phyloP scores from a whole-genome alignment of 2,329 filamentous ascomycete species.

The Neurospora sp. region DNA sequence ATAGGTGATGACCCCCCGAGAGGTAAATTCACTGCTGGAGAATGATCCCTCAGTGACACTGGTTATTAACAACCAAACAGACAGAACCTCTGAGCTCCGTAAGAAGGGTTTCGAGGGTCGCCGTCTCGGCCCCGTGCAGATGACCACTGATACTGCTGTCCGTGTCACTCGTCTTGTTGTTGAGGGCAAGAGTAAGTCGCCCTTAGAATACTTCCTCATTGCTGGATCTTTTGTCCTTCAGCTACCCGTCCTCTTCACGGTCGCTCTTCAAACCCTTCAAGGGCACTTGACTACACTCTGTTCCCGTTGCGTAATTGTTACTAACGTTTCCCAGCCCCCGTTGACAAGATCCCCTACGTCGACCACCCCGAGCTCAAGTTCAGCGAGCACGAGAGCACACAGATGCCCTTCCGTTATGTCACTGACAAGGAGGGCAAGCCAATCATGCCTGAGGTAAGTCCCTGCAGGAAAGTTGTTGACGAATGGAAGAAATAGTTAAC shows the following conservation, averaged over 20 bases:
- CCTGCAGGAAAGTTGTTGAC: conserved; percentile 8
- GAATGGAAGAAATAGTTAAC: conserved; percentile 5
- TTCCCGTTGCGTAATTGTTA: conserved; percentile 2
- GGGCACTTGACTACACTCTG: background rate
- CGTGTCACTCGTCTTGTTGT: conserved; percentile 85
- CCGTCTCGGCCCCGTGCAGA: conserved; percentile 82
- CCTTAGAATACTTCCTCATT: no score
- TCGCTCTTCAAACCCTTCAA: background rate
- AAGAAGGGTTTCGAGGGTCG: conserved; percentile 88
- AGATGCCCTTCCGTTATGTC: conserved; percentile 98
- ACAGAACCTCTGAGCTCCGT: conserved; percentile 89
- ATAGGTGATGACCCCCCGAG: conserved; percentile 86
- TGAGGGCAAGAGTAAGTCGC: conserved; percentile 62
- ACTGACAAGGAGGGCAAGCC: conserved; percentile 63
- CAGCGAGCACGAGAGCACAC: conserved; percentile 83
- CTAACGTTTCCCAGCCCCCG: conserved; percentile 44
- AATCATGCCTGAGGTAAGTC: conserved; percentile 78
- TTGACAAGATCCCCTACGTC: conserved; percentile 71
- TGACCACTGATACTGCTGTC: conserved; percentile 97
- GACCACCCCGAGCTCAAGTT: conserved; percentile 87
- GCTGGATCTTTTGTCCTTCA: background rate
- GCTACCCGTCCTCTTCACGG: background rate
- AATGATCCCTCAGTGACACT: conserved; percentile 7
- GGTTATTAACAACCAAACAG: conserved; percentile 33
- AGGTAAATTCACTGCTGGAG: conserved; percentile 45